Conservation (phyloP, 768 basidiomycete species). For the Xerocomus spinulosus region DNA sequence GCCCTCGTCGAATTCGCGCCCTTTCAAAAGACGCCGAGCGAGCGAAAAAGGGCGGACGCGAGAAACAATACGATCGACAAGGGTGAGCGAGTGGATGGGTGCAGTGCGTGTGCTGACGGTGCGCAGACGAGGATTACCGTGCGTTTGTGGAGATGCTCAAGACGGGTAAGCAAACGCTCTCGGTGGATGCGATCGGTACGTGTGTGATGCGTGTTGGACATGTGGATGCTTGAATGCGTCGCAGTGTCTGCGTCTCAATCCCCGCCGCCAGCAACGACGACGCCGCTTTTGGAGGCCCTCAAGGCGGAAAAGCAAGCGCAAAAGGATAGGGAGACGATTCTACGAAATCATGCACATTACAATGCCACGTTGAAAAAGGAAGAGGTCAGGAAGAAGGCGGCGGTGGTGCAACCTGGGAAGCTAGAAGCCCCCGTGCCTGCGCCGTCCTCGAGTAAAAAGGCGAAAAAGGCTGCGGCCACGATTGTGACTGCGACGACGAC, state of each 20-base stretch:
- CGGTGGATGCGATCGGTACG: constrained; percentile 63
- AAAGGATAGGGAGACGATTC: constrained; percentile 68
- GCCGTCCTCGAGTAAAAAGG: constrained; percentile 33
- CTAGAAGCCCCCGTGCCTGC: constrained; percentile 22
- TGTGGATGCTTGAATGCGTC: too few relatives aligned
- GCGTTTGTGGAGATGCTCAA: constrained; percentile 79
- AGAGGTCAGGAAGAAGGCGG: constrained; percentile 36
- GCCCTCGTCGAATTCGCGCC: constrained; percentile 94
- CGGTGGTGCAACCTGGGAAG: constrained; percentile 23
- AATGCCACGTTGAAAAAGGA: constrained; percentile 41
- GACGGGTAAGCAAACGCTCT: constrained; percentile 40
- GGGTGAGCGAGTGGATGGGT: too few relatives aligned
- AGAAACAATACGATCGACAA: constrained; percentile 87
- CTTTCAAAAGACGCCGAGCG: constrained; percentile 76
- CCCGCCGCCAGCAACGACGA: constrained; percentile 65
- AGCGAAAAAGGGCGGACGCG: constrained; percentile 74
- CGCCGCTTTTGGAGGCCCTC: constrained; percentile 90
- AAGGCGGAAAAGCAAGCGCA: constrained; percentile 68
- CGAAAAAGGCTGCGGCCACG: constrained; percentile 31
- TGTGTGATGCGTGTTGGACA: background rate
- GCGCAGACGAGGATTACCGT: constrained; percentile 73
- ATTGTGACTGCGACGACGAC: background rate
- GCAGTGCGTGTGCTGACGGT: background rate
- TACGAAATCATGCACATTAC: constrained; percentile 70
- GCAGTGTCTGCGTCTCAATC: constrained; percentile 61